Percentiles rank a stretch among this genome's conserved stretches.
Conservation (phyloP, 2,329 filamentous ascomycete genomes). For the Sarocladium kiliense region DNA sequence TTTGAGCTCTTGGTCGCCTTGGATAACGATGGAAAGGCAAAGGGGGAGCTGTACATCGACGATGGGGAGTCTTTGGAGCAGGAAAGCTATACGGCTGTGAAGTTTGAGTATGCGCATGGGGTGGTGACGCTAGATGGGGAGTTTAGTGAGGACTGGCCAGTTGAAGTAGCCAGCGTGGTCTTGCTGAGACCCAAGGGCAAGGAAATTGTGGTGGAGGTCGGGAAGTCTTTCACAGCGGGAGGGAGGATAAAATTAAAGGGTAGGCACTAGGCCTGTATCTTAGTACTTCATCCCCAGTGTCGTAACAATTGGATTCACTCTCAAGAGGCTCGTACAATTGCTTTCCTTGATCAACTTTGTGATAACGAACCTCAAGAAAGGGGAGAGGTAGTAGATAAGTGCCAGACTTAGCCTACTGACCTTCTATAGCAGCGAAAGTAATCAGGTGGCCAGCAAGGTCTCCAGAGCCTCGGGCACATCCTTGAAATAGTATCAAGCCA, state of each 20-base stretch:
- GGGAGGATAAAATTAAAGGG: not conserved
- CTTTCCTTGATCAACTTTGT: no score
- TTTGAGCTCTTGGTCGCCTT: slow-evolving; percentile 70
- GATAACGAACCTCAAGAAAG: no score
- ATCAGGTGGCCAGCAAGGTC: no score
- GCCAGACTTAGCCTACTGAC: no score
- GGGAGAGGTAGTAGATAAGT: no score
- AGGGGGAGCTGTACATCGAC: slow-evolving; percentile 68
- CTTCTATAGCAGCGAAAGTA: no score
- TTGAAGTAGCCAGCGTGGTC: slow-evolving; percentile 43
- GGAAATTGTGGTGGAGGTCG: slow-evolving; percentile 20
- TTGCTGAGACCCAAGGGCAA: slow-evolving; percentile 28
- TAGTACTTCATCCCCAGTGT: no score
- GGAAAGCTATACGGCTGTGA: slow-evolving; percentile 41
- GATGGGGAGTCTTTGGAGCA: slow-evolving; percentile 68
- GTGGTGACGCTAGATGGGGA: slow-evolving; percentile 44
- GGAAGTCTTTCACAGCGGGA: slow-evolving; percentile 1
- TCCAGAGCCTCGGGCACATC: no score
- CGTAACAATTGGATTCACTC: no score
- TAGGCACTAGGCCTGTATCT: no score
- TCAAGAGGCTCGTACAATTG: no score
- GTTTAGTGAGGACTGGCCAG: slow-evolving; percentile 45
- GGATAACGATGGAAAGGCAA: slow-evolving; percentile 54
- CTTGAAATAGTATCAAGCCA: no score
- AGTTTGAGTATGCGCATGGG: slow-evolving; percentile 53